phyloP scores from a whole-genome alignment of 2,329 filamentous ascomycete genomes.

The Scleromitrula shiraiana region DNA sequence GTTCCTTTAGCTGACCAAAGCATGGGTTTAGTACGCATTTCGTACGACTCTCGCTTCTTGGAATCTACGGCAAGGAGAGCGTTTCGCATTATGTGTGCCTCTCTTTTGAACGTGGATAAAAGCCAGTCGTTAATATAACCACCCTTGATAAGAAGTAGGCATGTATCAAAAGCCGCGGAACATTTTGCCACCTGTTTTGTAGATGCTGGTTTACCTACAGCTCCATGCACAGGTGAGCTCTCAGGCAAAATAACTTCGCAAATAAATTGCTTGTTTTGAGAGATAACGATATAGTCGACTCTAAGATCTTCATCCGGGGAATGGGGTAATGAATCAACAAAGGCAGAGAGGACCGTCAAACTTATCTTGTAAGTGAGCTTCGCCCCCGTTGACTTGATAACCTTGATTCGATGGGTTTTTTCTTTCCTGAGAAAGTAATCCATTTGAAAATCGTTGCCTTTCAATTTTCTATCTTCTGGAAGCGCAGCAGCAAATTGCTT shows the following conservation, averaged over 20 bases:
- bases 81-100: constrained; percentile 76
- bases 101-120: constrained; percentile 63
- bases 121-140: constrained; percentile 67
- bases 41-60: constrained; percentile 66
- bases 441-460: constrained; percentile 49
- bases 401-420: constrained; percentile 36
- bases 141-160: constrained; percentile 57
- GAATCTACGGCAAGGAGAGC: constrained; percentile 73
- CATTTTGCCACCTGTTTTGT: constrained; percentile 77
- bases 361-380: constrained; percentile 72
- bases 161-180: constrained; percentile 81
- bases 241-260: constrained; percentile 76
- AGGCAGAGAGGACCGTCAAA: constrained; percentile 62
- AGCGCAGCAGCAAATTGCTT: constrained; percentile 68
- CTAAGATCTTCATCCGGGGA: constrained; percentile 29
- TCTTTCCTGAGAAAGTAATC: constrained; percentile 47
- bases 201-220: constrained; percentile 52
- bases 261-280: constrained; percentile 51
- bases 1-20: constrained; percentile 53
- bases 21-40: constrained; percentile 69
- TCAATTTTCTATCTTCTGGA: constrained; percentile 64
- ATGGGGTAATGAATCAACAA: constrained; percentile 59
- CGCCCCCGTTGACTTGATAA: constrained; percentile 60
- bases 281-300: constrained; percentile 55
- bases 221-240: constrained; percentile 60